phyloP scores from a whole-genome alignment of 1,284 basidiomycete genomes.

The Singerocomus inundabilis region DNA sequence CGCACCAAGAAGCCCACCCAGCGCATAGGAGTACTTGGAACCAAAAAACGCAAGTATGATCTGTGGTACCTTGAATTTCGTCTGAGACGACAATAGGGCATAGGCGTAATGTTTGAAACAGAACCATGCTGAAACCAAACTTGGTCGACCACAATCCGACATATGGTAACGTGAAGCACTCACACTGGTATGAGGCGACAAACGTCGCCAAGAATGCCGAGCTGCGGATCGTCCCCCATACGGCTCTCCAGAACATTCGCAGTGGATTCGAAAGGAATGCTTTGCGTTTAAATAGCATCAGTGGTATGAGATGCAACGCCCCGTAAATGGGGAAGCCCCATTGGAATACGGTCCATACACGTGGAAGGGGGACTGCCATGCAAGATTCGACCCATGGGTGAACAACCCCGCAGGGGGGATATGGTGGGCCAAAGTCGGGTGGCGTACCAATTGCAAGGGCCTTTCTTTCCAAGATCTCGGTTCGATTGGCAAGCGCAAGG shows the following conservation, averaged over 20 bases:
- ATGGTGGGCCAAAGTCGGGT: constrained; percentile 50
- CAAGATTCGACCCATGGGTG: constrained; percentile 84
- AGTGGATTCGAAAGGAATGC: constrained; percentile 61
- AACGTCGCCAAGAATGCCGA: constrained; percentile 89
- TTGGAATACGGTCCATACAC: constrained; percentile 79
- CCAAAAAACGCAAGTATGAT: constrained; percentile 55
- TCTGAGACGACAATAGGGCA: constrained; percentile 43
- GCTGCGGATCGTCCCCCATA: constrained; percentile 77
- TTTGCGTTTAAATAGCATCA: constrained; percentile 71
- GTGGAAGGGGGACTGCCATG: constrained; percentile 60
- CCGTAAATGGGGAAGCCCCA: constrained; percentile 89
- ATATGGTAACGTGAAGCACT: constrained; percentile 23
- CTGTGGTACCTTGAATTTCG: constrained; percentile 44
- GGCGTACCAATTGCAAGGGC: constrained; percentile 34
- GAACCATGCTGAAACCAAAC: constrained; percentile 52
- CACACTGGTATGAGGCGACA: constrained; percentile 83
- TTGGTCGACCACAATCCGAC: background rate
- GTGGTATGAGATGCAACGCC: constrained; percentile 88
- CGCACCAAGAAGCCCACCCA: constrained; percentile 76
- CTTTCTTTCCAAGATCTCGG: constrained; percentile 37
- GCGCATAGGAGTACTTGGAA: constrained; percentile 71
- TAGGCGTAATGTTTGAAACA: constrained; percentile 72
- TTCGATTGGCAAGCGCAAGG: constrained; percentile 42
- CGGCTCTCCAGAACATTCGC: constrained; percentile 62
- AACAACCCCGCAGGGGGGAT: constrained; percentile 65